These are phyloP conservation scores for Antitrichia curtipendula DNA, from an alignment of 225 moss, liverwort and hornwort species.

Conservation along the genomic window DNA sequence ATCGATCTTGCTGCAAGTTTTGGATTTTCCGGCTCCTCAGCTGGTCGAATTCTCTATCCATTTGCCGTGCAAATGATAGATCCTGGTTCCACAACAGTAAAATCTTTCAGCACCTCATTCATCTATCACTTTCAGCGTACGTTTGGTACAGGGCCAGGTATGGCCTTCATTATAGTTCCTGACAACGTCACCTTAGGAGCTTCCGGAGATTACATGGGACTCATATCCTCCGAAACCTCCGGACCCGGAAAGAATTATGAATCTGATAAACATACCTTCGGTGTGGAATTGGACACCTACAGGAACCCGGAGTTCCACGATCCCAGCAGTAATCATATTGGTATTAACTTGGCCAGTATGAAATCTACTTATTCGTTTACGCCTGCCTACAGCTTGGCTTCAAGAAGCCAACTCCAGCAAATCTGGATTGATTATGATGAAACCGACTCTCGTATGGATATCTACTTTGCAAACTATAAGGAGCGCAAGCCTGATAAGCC, in stretches of 20 bases:
- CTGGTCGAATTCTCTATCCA: neutral
- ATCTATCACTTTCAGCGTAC: neutral
- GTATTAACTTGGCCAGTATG: neutral
- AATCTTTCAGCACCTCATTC: neutral
- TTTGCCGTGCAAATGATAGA: neutral
- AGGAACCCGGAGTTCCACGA: neutral
- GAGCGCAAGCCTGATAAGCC: neutral
- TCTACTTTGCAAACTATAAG: too few relatives aligned
- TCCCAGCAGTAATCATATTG: neutral
- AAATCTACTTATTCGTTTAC: neutral
- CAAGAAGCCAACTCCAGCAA: neutral
- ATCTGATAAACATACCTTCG: neutral
- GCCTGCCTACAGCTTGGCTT: neutral
- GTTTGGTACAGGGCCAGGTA: neutral
- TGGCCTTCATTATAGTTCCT: neutral
- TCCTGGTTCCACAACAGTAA: neutral
- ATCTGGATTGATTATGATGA: neutral
- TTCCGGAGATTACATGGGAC: neutral
- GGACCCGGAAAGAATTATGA: rapidly evolving
- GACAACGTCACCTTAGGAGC: neutral
- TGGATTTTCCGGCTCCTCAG: neutral
- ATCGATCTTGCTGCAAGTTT: neutral
- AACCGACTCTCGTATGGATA: neutral
- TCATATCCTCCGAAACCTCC: neutral
- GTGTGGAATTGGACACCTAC: neutral